These are phyloP conservation scores for Rhizopus delemar DNA, from an alignment of 371 early-diverging fungal species.

Conservation along the genomic window DNA sequence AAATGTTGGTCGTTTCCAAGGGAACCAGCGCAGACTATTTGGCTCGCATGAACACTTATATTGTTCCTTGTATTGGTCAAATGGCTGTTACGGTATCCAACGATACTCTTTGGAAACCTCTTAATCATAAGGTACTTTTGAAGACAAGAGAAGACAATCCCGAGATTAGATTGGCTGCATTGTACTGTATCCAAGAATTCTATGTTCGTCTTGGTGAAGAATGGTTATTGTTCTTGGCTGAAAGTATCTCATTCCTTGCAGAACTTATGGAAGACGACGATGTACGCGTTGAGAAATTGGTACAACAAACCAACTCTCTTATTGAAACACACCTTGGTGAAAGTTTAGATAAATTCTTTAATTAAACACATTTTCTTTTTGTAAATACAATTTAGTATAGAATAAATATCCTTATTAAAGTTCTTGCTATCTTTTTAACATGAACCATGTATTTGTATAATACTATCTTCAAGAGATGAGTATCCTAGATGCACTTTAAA, in stretches of 20 bases:
- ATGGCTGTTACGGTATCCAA: constrained; percentile 79
- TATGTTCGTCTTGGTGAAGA: constrained; percentile 89
- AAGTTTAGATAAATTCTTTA: constrained; percentile 77
- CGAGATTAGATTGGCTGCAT: constrained; percentile 75
- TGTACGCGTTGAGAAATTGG: constrained; percentile 75
- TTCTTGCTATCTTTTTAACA: too few relatives aligned
- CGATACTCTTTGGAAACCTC: constrained; percentile 86
- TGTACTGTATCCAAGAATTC: constrained; percentile 75
- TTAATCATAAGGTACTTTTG: constrained; percentile 80
- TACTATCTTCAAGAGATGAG: too few relatives aligned
- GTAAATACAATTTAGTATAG: background rate
- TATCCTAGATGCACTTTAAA: too few relatives aligned
- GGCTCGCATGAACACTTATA: constrained; percentile 57
- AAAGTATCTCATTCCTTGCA: constrained; percentile 93
- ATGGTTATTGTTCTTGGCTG: constrained; percentile 88
- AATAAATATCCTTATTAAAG: background rate
- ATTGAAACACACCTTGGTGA: constrained; percentile 92
- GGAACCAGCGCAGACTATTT: constrained; percentile 50
- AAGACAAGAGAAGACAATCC: constrained; percentile 73
- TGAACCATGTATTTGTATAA: too few relatives aligned
- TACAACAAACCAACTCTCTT: constrained; percentile 79
- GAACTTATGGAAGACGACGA: constrained; percentile 91
- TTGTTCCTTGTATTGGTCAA: constrained; percentile 83
- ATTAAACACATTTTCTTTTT: constrained; percentile 37
- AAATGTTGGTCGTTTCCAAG: constrained; percentile 63